Base-by-base conservation (phyloP, 768 basidiomycete genomes). In the Plicaturopsis crispa region DNA sequence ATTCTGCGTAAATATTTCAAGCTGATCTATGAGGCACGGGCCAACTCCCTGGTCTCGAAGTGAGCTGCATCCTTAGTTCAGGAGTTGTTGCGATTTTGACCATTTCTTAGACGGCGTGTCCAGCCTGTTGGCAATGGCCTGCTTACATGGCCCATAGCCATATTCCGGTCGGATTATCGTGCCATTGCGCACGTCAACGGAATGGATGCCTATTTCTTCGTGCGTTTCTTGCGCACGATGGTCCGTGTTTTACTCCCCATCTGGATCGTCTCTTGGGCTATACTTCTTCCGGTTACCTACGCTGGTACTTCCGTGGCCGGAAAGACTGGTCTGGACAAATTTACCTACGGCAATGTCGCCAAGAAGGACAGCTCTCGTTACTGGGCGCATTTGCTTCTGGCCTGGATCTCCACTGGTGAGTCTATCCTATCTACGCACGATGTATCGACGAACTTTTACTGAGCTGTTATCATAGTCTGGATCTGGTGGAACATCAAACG, bases 121-220 rank as follows among this genome's bases (percentile, higher is more conserved):
- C 45, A 59, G 12, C 65, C 79, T 4, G 67, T 92, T 36, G 53
- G 73, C 1, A 43, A 56, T 12, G 62, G 62, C 7, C 46, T 75
- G n/a, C 59, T 88, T 18, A 52, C 67, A 23, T 93, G 88, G 89
- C 82, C 84, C 2, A 42, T 72, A 14, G 67, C 75, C 1, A 57
- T 92, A 14, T 79, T 63, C 60, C 66, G 64, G 2, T 69, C 80
- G 2, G 73, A 89, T 51, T 77, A 80, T 50, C 60, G 60, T 19
- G 69, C 67, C 17, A 77, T 88, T 41, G 70, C 78, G 43, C 63
- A 65, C 31, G 69, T 73, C 31, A 92, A 91, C 44, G 90, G 90
- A 19, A 66, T 85, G 41, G 94, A 98, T 55, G 86, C 91, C 12
- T 99, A 94, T 62, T 82, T 93, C 53, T 99, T 86, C 49, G 81